phyloP scores from a whole-genome alignment of 2,329 filamentous ascomycete genomes.

The Diaporthe vaccinii region DNA sequence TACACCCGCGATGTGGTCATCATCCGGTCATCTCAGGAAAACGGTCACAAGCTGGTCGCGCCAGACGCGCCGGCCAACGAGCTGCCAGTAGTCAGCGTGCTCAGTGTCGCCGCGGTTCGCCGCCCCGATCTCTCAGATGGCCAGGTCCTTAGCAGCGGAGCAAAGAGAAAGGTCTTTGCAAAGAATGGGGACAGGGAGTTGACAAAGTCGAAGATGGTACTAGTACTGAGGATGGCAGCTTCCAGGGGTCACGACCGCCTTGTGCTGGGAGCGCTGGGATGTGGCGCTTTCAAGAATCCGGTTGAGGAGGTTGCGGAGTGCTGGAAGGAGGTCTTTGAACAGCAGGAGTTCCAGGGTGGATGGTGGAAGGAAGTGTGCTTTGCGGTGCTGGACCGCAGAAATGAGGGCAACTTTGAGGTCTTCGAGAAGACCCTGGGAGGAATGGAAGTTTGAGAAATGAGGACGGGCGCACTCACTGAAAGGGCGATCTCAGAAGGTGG shows the following conservation, averaged over 20 bases:
- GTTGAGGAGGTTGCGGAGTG: conserved; percentile 70
- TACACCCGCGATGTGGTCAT: conserved; percentile 52
- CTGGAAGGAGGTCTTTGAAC: conserved; percentile 71
- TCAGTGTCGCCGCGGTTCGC: conserved; percentile 70
- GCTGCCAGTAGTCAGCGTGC: conserved; percentile 68
- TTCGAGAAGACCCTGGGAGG: conserved; percentile 59
- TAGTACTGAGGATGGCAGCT: conserved; percentile 71
- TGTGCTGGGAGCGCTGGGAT: conserved; percentile 77
- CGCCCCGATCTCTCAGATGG: conserved; percentile 51
- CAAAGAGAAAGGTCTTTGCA: conserved; percentile 54
- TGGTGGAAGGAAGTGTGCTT: conserved; percentile 77
- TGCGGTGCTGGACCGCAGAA: conserved; percentile 65
- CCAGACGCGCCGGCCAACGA: conserved; percentile 41
- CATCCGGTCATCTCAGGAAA: conserved; percentile 45
- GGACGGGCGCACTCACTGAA: not conserved
- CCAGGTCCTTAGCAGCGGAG: conserved; percentile 42
- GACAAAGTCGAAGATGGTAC: conserved; percentile 73
- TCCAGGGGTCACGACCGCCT: conserved; percentile 67
- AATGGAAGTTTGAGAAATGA: conserved; percentile 46
- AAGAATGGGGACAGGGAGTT: conserved; percentile 58
- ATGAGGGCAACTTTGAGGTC: conserved; percentile 62
- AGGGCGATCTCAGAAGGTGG: not conserved
- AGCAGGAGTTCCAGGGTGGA: conserved; percentile 71
- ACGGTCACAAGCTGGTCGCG: conserved; percentile 46
- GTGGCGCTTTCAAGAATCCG: conserved; percentile 76